These are phyloP conservation scores for Tricholoma sp. DNA, from an alignment of 768 basidiomycete genomes.

Conservation along the genomic window DNA sequence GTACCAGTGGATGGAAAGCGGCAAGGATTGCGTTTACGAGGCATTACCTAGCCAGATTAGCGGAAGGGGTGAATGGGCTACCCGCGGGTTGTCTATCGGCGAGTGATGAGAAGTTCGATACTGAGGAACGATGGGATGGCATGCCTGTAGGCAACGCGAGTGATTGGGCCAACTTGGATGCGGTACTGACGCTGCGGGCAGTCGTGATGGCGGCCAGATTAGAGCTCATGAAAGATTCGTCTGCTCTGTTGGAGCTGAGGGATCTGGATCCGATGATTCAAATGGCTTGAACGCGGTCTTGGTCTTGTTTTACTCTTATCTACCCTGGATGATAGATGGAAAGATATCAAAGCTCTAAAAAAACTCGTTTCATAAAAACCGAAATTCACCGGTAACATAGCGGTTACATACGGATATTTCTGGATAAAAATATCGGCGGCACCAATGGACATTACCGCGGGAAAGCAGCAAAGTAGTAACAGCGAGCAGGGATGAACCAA, in stretches of 20 bases:
- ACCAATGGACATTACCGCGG: too few relatives aligned
- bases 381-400: too few relatives aligned
- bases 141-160: conserved; percentile 5
- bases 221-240: conserved; percentile 11
- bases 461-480: too few relatives aligned
- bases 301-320: too few relatives aligned
- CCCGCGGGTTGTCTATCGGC: conserved; percentile 9
- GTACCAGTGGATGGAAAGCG: conserved; percentile 4
- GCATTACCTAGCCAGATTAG: conserved; percentile 6
- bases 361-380: too few relatives aligned
- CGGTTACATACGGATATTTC: too few relatives aligned
- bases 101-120: background rate
- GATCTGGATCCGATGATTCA: conserved; percentile 12
- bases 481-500: too few relatives aligned
- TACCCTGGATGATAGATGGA: too few relatives aligned
- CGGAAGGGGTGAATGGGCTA: conserved; percentile 3
- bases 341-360: too few relatives aligned
- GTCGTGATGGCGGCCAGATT: conserved; percentile 9
- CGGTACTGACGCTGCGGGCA: conserved; percentile 9
- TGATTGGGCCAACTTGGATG: conserved; percentile 9
- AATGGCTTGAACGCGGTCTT: conserved; percentile 1
- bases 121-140: conserved; percentile 3
- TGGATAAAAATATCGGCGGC: too few relatives aligned
- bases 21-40: conserved; percentile 2
- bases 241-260: conserved; percentile 4